phyloP scores from a whole-genome alignment of 1,284 basidiomycete genomes.

The Ganoderma multipileum region DNA sequence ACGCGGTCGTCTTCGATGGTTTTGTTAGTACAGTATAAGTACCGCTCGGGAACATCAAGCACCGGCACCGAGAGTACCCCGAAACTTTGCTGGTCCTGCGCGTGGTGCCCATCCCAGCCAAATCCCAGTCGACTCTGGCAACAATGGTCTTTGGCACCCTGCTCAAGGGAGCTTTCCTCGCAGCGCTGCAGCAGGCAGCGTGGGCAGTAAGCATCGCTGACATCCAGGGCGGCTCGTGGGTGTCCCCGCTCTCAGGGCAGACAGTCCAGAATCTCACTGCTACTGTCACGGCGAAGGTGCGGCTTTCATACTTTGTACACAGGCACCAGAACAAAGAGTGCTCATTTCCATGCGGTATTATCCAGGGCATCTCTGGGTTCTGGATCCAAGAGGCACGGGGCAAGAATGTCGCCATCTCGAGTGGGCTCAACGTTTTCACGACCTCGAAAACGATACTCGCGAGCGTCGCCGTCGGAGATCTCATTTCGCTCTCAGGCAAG shows the following conservation, averaged over 20 bases:
- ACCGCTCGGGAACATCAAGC: background rate
- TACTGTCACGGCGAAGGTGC: slow-evolving; percentile 53
- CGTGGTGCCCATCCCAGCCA: background rate
- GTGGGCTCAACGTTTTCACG: slow-evolving; percentile 49
- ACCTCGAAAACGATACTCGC: slow-evolving; percentile 50
- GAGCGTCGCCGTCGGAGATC: slow-evolving; percentile 57
- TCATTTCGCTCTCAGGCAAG: slow-evolving; percentile 48
- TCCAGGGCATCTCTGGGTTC: slow-evolving; percentile 48
- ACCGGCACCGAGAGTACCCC: background rate
- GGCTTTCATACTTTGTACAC: slow-evolving; percentile 10
- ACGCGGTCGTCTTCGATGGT: background rate
- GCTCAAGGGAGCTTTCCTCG: background rate
- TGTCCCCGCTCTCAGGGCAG: slow-evolving; percentile 56
- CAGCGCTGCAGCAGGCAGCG: slow-evolving; percentile 16
- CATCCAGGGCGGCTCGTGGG: slow-evolving; percentile 59
- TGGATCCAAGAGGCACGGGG: slow-evolving; percentile 54
- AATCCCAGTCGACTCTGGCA: background rate
- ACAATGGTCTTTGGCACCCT: slow-evolving; percentile 13
- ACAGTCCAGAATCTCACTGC: slow-evolving; percentile 58
- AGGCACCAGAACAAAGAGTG: background rate
- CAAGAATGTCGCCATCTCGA: slow-evolving; percentile 53
- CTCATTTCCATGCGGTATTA: slow-evolving; percentile 33
- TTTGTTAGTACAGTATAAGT: background rate
- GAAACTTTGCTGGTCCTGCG: background rate
- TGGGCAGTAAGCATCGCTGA: slow-evolving; percentile 46